phyloP scores from a whole-genome alignment of 345 rosid genomes.

The Punica granatum region DNA sequence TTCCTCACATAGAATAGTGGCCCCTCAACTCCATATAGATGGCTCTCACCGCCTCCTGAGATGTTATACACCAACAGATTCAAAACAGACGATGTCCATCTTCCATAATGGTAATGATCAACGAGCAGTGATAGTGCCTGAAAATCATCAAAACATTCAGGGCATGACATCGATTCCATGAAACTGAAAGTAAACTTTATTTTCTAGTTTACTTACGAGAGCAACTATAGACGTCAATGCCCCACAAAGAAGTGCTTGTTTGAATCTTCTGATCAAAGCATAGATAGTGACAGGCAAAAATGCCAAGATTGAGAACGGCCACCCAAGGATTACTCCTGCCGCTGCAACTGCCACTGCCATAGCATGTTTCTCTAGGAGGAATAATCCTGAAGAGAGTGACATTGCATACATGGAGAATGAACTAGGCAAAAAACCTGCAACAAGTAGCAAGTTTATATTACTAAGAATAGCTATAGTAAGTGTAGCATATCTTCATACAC shows the following conservation, averaged over 20 bases:
- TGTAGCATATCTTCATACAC: neutral
- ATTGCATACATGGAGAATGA: slow-evolving; percentile 97
- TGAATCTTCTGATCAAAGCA: slow-evolving; percentile 60
- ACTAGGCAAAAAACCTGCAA: slow-evolving; percentile 90
- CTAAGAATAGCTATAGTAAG: neutral
- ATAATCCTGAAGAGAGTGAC: slow-evolving; percentile 85
- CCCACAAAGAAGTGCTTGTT: slow-evolving; percentile 61
- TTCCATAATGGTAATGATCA: slow-evolving; percentile 59
- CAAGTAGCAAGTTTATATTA: neutral
- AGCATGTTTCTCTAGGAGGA: slow-evolving; percentile 72
- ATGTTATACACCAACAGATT: slow-evolving; percentile 92
- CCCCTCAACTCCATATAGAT: slow-evolving; percentile 89
- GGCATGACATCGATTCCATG: neutral
- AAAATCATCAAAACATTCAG: slow-evolving; percentile 16
- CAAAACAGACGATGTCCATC: slow-evolving; percentile 84
- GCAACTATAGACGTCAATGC: slow-evolving; percentile 43
- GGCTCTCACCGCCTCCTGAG: slow-evolving; percentile 96
- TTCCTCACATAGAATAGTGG: slow-evolving; percentile 67
- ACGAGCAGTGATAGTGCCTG: slow-evolving; percentile 70
- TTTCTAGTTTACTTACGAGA: slow-evolving; percentile 49
- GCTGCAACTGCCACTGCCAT: slow-evolving; percentile 73
- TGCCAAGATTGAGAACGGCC: slow-evolving; percentile 97
- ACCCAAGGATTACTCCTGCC: slow-evolving; percentile 82
- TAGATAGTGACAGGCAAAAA: slow-evolving; percentile 70
- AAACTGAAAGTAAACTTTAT: neutral